Evolutionary conservation across 352 stramenopile species (phyloP).

Genomic region (Globisporangium barbulae): DNA sequence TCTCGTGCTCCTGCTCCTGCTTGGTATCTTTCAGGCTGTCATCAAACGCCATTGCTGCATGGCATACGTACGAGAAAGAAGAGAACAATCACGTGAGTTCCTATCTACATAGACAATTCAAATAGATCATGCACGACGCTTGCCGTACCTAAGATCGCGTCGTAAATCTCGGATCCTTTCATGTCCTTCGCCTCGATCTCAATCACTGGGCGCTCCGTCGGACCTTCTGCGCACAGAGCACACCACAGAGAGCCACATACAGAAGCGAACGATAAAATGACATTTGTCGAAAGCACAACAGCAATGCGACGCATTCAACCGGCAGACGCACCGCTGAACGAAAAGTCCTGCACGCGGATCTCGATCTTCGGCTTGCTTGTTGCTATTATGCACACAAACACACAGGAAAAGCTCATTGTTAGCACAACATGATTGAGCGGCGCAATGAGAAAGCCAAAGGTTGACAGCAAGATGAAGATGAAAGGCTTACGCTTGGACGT

Average conservation of each 20-base stretch:
- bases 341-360: slow-evolving; percentile 19
- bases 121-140: neutral
- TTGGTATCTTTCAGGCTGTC: neutral
- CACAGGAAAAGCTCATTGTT: neutral
- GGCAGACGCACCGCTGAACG: slow-evolving; percentile 16
- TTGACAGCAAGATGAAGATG: neutral
- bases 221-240: slow-evolving; percentile 32
- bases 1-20: slow-evolving; percentile 21
- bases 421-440: neutral
- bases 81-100: neutral
- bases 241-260: neutral
- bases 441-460: neutral
- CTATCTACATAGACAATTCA: neutral
- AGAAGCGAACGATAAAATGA: slow-evolving; percentile 6
- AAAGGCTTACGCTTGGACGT: slow-evolving; percentile 12
- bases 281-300: slow-evolving; percentile 6
- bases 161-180: slow-evolving; percentile 45
- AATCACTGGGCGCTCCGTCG: slow-evolving; percentile 35
- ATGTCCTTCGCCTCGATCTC: slow-evolving; percentile 53
- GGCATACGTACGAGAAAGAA: neutral
- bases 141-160: slow-evolving; percentile 34
- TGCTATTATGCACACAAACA: slow-evolving; percentile 13
- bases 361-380: slow-evolving; percentile 17
- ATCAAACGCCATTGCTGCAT: slow-evolving; percentile 18
- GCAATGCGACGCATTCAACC: neutral